A percentile compares a stretch with the other conserved stretches of the same genome.
phyloP scores from a whole-genome alignment of 805 yeast genomes.

The Ogataea ganodermae region DNA sequence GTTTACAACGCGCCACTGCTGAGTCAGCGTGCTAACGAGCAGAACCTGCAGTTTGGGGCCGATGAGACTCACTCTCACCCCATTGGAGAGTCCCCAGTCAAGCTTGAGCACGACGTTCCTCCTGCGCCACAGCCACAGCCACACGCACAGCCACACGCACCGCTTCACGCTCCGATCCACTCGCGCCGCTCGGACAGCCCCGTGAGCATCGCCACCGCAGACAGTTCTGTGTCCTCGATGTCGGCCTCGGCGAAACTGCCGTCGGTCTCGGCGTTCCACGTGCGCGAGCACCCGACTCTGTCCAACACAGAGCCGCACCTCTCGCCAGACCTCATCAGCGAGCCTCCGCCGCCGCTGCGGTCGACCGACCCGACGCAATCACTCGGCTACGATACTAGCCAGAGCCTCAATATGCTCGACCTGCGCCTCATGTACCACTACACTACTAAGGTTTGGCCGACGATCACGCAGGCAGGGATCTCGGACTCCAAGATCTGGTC shows the following conservation, averaged over 20 bases:
- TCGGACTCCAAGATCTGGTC: slow-evolving; percentile 86
- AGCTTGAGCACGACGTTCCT: too few relatives aligned
- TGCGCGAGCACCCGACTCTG: slow-evolving; percentile 3
- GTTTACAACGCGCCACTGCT: slow-evolving; percentile 45
- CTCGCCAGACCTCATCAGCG: slow-evolving; percentile 34
- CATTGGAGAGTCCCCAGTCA: too few relatives aligned
- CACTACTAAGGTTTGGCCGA: slow-evolving; percentile 77
- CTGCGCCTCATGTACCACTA: slow-evolving; percentile 85
- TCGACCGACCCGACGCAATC: slow-evolving; percentile 19
- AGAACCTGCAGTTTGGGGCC: slow-evolving; percentile 1
- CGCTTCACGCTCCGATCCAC: neutral
- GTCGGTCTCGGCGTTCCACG: slow-evolving; percentile 4
- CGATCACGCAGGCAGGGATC: slow-evolving; percentile 89
- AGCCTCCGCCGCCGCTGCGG: slow-evolving; percentile 29
- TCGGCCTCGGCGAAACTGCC: slow-evolving; percentile 1
- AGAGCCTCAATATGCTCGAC: slow-evolving; percentile 66
- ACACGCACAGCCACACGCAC: too few relatives aligned
- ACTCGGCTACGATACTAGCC: slow-evolving; percentile 29
- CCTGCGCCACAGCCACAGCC: too few relatives aligned
- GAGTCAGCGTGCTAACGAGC: slow-evolving; percentile 3
- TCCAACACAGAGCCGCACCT: slow-evolving; percentile 25
- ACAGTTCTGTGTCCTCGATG: slow-evolving; percentile 1
- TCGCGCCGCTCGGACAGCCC: neutral
- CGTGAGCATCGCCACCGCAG: neutral
- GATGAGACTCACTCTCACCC: too few relatives aligned